Evolutionary conservation across 2,329 filamentous ascomycete species (phyloP).

Genomic region (Knufia fluminis): DNA sequence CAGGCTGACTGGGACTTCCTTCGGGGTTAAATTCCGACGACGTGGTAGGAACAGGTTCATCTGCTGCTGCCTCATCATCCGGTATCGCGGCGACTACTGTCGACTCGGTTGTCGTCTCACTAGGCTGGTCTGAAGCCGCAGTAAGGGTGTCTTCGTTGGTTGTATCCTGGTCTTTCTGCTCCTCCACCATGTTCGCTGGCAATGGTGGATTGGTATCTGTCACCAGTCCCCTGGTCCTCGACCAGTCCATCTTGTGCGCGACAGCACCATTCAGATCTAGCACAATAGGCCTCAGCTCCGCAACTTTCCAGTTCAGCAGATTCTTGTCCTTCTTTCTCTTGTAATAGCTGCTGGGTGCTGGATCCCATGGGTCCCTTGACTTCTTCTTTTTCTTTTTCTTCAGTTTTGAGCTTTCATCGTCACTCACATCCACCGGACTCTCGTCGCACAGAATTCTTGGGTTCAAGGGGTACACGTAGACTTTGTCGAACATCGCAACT

Average conservation of each 20-base stretch:
- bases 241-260: constrained; percentile 17
- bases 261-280: constrained; percentile 18
- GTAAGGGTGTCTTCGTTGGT: not conserved
- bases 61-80: not conserved
- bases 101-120: not conserved
- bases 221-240: constrained; percentile 1
- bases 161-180: constrained; percentile 5
- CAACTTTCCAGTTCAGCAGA: constrained; percentile 11
- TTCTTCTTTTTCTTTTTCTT: constrained; percentile 8
- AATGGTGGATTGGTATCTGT: not conserved
- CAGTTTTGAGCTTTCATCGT: constrained; percentile 3
- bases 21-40: not conserved
- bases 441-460: constrained; percentile 30
- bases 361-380: not conserved
- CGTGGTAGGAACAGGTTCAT: not conserved
- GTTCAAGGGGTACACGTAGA: constrained; percentile 34
- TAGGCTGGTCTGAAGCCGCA: not conserved
- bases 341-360: constrained; percentile 9
- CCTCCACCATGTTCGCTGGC: not conserved
- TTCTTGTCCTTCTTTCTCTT: constrained; percentile 7
- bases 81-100: not conserved
- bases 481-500: constrained; percentile 33
- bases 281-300: constrained; percentile 16
- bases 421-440: constrained; percentile 18
- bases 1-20: not conserved